Percentiles rank a stretch among this genome's conserved stretches.
Conservation (phyloP, 2,329 filamentous ascomycete species). For the Colletotrichum sp. region DNA sequence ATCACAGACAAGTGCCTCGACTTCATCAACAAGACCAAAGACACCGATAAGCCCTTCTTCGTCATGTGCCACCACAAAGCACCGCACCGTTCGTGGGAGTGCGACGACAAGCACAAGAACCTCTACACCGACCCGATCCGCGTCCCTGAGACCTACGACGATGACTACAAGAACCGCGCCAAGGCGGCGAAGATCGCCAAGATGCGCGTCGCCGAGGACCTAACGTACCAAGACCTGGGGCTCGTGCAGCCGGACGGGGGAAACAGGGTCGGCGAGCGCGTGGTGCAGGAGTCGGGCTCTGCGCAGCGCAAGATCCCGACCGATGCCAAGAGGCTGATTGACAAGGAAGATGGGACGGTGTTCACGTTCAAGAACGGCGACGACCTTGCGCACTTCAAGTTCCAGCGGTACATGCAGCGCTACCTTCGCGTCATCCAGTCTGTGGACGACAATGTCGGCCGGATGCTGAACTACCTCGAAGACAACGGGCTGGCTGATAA, state of each 20-base stretch:
- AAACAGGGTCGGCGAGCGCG: constrained; percentile 37
- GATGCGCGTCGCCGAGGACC: constrained; percentile 55
- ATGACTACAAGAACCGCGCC: constrained; percentile 60
- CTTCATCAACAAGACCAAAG: constrained; percentile 37
- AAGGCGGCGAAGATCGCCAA: constrained; percentile 53
- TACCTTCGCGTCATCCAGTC: constrained; percentile 57
- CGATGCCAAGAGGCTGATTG: constrained; percentile 37
- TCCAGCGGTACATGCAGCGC: constrained; percentile 60
- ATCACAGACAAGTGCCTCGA: constrained; percentile 55
- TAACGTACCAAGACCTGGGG: constrained; percentile 55
- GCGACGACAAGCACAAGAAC: constrained; percentile 49
- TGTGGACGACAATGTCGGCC: constrained; percentile 57
- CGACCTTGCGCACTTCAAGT: constrained; percentile 58
- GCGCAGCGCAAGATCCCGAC: constrained; percentile 31
- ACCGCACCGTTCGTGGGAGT: constrained; percentile 58
- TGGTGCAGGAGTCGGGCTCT: constrained; percentile 29
- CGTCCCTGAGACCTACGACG: constrained; percentile 55
- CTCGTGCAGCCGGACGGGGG: constrained; percentile 54
- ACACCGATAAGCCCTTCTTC: constrained; percentile 51
- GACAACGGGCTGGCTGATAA: constrained; percentile 43
- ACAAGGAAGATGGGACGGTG: constrained; percentile 48
- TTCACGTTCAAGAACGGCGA: constrained; percentile 47
- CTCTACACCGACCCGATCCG: constrained; percentile 51
- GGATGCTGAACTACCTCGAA: constrained; percentile 51
- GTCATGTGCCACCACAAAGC: constrained; percentile 64